Base-by-base conservation (phyloP, 2,329 filamentous ascomycete genomes). In the Didymella exigua region DNA sequence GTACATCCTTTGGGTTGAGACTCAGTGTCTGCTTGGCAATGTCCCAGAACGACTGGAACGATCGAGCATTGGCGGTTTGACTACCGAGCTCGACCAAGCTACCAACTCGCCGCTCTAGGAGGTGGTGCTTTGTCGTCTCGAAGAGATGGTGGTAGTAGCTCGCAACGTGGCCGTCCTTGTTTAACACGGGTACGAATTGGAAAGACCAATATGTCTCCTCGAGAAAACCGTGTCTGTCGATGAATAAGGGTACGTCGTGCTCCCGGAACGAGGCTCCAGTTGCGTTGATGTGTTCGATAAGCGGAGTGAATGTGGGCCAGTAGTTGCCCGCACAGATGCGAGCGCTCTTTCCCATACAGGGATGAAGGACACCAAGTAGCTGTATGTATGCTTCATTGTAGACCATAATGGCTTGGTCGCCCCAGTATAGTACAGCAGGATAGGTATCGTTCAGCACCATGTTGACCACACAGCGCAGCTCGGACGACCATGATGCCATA, bases 201-300 rank as follows among this genome's bases (percentile, higher is more conserved):
- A 89, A 93, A 11, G 87, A 89, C 72, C 91, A 93, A 66, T 89
- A 93, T 0, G 88, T 86, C 68, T 93, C 90, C 72, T 95, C 89
- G 1, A 90, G 73, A 54, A 83, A 89, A 2, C 85, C 84, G 58
- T 87, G 82, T 11, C 89, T 84, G 24, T 82, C 77, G 10, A 93
- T 80, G 65, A 91, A 91, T 0, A 93, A 78, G 37, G 84, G 84
- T 59, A 93, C 87, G 62, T 93, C 89, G 54, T 90, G 84, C 69
- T 71, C 61, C n/a, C 49, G 53, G 1, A 70, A 34, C 2, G 63
- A 59, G 23, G 63, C 49, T 4, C 67, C 69, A 0, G 62, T 65
- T 2, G 52, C 26, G 7, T 69, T 63, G 36, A 69, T 67, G 18
- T 61, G 56, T 13, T 65, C 44, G 8, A 71, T 36, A 4, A 71